Evolutionary conservation across 2,329 filamentous ascomycete genomes (phyloP).

Genomic region (Penicillium capsulatum): DNA sequence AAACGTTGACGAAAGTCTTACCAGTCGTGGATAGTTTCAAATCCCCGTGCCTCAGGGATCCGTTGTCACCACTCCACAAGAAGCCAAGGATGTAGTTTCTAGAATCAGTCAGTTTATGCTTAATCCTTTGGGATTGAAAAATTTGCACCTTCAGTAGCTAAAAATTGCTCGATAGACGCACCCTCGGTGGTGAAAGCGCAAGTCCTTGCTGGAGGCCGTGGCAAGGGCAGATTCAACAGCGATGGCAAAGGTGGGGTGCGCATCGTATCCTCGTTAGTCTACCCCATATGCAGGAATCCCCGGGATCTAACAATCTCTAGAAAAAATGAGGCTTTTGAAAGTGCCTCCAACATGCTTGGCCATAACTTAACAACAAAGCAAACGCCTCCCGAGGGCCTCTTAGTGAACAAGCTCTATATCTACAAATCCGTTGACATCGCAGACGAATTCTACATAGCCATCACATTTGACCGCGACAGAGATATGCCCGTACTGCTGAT

Average conservation of each 20-base stretch:
- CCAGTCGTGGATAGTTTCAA: constrained; percentile 24
- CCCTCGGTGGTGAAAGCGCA: constrained; percentile 31
- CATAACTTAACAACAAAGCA: constrained; percentile 28
- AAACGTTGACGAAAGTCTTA: neutral
- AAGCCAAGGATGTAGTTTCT: constrained; percentile 24
- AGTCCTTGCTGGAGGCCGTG: constrained; percentile 31
- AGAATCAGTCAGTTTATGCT: constrained; percentile 18
- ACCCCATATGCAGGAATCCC: neutral
- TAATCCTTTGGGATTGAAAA: neutral
- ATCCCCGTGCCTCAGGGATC: constrained; percentile 27
- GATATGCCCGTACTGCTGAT: constrained; percentile 39
- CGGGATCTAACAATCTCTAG: constrained; percentile 8
- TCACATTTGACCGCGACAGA: constrained; percentile 45
- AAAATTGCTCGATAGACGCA: constrained; percentile 14
- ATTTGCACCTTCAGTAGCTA: neutral
- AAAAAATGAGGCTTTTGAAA: constrained; percentile 24
- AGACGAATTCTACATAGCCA: constrained; percentile 41
- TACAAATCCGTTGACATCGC: constrained; percentile 30
- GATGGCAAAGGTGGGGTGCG: constrained; percentile 30
- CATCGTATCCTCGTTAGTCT: constrained; percentile 22
- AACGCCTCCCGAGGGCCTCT: constrained; percentile 24
- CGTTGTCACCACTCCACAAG: constrained; percentile 21
- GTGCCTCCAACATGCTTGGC: constrained; percentile 29
- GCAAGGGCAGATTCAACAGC: constrained; percentile 29
- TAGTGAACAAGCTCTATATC: constrained; percentile 37